These are phyloP conservation scores for Nadsonia fulvescens DNA, from an alignment of 805 yeast species.

Conservation along the genomic window DNA sequence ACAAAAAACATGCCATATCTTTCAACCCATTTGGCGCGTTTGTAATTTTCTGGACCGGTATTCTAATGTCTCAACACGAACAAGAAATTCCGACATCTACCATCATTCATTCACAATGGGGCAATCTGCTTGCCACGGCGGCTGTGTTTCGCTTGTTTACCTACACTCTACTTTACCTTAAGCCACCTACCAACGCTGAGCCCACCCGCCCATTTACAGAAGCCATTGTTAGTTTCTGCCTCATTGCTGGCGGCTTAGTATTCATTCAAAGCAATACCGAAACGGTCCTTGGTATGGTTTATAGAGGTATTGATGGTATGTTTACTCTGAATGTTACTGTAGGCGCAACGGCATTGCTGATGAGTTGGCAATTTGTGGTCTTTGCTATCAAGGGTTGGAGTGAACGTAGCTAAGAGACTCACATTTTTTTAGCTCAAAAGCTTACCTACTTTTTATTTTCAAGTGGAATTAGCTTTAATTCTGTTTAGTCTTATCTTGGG, in stretches of 20 bases:
- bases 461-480: too few species aligned
- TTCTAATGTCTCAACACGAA: constrained; percentile 84
- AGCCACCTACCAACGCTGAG: constrained; percentile 14
- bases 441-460: too few species aligned
- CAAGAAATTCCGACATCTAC: constrained; percentile 73
- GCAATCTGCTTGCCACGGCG: constrained; percentile 63
- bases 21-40: constrained; percentile 91
- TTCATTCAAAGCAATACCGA: constrained; percentile 89
- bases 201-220: constrained; percentile 79
- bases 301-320: constrained; percentile 72
- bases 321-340: constrained; percentile 77
- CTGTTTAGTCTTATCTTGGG: too few species aligned
- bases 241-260: constrained; percentile 75
- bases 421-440: too few species aligned
- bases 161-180: constrained; percentile 33
- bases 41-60: constrained; percentile 92
- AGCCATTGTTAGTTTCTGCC: constrained; percentile 55
- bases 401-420: too few species aligned
- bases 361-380: constrained; percentile 75
- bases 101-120: constrained; percentile 82
- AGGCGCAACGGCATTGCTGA: constrained; percentile 56
- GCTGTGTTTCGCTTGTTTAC: constrained; percentile 60
- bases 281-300: constrained; percentile 62
- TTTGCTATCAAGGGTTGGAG: constrained; percentile 26
- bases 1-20: constrained; percentile 27